A percentile compares a stretch with the other conserved stretches of the same genome.
Conservation (phyloP, 208 protist species). For the Jaenimonas drosophilae region DNA sequence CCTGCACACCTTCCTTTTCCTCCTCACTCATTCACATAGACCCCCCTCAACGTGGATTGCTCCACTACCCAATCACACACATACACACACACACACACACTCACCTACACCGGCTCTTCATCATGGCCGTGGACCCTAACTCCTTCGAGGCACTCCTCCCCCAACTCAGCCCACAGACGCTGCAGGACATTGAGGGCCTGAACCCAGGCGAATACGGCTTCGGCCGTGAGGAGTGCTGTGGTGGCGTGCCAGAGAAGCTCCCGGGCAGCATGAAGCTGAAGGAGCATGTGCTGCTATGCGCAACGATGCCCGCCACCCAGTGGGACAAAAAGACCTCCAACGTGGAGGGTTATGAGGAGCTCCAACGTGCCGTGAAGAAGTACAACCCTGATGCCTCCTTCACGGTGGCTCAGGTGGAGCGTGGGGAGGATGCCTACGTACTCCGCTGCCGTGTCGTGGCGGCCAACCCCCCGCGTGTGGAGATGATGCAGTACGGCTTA, state of each 20-base stretch:
- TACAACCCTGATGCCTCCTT: constrained; percentile 26
- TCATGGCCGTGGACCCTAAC: constrained; percentile 23
- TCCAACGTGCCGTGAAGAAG: constrained; percentile 18
- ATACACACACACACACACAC: no score
- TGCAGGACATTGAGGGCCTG: constrained; percentile 84
- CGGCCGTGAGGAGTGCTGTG: constrained; percentile 79
- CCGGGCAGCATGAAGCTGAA: constrained; percentile 69
- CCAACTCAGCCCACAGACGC: constrained; percentile 34
- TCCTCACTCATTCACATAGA: background rate
- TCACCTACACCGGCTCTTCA: background rate
- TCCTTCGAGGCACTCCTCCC: constrained; percentile 46
- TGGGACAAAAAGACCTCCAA: constrained; percentile 64
- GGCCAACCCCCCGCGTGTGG: constrained; percentile 17
- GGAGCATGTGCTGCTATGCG: constrained; percentile 72
- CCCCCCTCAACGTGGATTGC: no score
- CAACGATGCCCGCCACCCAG: constrained; percentile 36
- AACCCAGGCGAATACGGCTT: constrained; percentile 71
- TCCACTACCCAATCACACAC: no score
- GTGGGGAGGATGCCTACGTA: constrained; percentile 36
- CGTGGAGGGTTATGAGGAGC: constrained; percentile 39
- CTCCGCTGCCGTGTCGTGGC: constrained; percentile 51
- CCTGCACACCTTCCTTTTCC: constrained; percentile 4
- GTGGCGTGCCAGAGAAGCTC: constrained; percentile 48
- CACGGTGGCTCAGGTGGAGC: constrained; percentile 20
- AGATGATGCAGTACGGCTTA: constrained; percentile 46